Evolutionary conservation across 2,329 filamentous ascomycete genomes (phyloP), one percentile per base, ranked within the genome.

Genomic region (Acrodontium crateriforme): DNA sequence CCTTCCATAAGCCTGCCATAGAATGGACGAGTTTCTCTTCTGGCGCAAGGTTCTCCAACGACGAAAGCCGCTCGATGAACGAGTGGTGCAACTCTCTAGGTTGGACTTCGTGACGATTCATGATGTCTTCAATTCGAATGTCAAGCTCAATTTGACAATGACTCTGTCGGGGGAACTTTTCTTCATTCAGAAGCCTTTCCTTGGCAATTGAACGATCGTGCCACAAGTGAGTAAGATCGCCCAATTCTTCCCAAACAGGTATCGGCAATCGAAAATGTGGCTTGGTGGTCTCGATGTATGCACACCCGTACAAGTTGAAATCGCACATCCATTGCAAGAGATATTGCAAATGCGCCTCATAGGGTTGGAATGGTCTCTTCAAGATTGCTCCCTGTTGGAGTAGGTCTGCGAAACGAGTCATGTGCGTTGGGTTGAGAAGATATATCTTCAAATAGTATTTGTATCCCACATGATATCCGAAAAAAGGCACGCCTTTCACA

Each of bases 281-380:
- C 37, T 72, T 79, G 7, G 62, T 62, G 27, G 74, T 78, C 33
- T 87, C 71, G 39, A 95, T 73, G 45, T 87, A 91, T 31, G 74
- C 77, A 49, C 89, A 98, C 5, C 91, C 91, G 52, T 92, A 95
- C 40, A 98, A 62, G 49, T 94, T 98, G 62, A 91, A 98, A 53
- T 98, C 91, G 39, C 78, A 79, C 89, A 98, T 95, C 71, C 91
- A 98, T 55, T 98, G 91, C 7, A 89, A 65, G 6, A 94, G 59
- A 50, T 85, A 95, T 48, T 93, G 83, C 36, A 95, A 55, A 51
- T 98, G 91, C 11, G 81, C 84, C 56, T 98, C 89, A 48, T 89
- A 92, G 0, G 89, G 87, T 47, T 95, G 87, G 23, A 98, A 78
- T 14, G 71, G 67, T 34, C 69, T 71, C 49, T 81, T 81, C 70